A percentile compares a stretch with the other conserved stretches of the same genome.
These are phyloP conservation scores for Beauveria rudraprayagi DNA, from an alignment of 2,329 filamentous ascomycete genomes.

Conservation along the genomic window DNA sequence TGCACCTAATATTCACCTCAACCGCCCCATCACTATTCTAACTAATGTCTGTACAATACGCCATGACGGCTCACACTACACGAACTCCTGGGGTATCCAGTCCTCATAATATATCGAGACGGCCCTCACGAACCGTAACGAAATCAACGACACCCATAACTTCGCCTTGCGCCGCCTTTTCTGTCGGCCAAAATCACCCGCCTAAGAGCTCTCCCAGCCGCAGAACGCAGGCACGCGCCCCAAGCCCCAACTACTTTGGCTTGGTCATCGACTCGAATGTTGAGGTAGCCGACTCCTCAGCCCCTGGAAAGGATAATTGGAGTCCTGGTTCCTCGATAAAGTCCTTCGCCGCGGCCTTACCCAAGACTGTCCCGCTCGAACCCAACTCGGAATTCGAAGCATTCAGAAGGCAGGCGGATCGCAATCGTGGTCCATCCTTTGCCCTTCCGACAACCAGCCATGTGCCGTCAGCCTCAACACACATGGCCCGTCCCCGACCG, in stretches of 20 bases:
- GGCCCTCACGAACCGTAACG: conserved; percentile 15
- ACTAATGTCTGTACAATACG: conserved; percentile 9
- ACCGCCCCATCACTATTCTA: not conserved
- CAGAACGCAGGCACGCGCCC: conserved; percentile 27
- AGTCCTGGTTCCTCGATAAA: conserved; percentile 64
- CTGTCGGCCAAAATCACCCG: conserved; percentile 46
- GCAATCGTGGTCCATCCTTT: conserved; percentile 40
- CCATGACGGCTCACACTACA: conserved; percentile 10
- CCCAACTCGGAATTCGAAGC: conserved; percentile 77
- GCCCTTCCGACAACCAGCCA: conserved; percentile 40
- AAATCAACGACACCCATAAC: conserved; percentile 43
- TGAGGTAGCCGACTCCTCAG: conserved; percentile 56
- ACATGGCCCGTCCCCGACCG: conserved; percentile 33
- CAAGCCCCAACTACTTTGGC: conserved; percentile 84
- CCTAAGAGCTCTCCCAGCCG: conserved; percentile 39
- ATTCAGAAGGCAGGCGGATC: conserved; percentile 65
- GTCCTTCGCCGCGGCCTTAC: conserved; percentile 60
- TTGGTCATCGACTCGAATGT: conserved; percentile 55
- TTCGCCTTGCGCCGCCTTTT: conserved; percentile 44
- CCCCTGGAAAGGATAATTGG: conserved; percentile 64
- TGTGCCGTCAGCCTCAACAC: conserved; percentile 19
- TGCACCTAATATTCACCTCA: not conserved
- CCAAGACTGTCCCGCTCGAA: conserved; percentile 62
- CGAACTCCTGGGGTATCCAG: conserved; percentile 9
- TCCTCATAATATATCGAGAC: conserved; percentile 7